Conservation (phyloP, 2,329 filamentous ascomycete species). For the Aspergillus costaricaensis region DNA sequence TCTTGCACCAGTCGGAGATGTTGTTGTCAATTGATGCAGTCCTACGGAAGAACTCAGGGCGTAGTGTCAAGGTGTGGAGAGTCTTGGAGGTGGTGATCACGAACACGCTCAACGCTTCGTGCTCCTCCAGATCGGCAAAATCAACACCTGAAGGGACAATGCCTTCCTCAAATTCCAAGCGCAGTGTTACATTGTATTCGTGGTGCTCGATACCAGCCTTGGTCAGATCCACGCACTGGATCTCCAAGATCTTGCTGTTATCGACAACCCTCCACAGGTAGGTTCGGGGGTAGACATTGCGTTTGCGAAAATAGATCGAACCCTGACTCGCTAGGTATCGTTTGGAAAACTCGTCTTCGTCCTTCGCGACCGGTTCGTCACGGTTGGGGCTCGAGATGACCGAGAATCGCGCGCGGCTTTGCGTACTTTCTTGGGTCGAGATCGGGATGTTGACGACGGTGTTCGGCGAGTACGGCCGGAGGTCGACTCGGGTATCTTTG, state of each 20-base stretch:
- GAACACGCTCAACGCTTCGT: slow-evolving; percentile 76
- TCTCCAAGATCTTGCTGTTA: slow-evolving; percentile 74
- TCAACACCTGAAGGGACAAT: slow-evolving; percentile 79
- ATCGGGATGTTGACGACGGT: slow-evolving; percentile 72
- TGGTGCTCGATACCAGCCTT: slow-evolving; percentile 62
- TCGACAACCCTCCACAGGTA: slow-evolving; percentile 92
- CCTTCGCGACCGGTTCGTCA: slow-evolving; percentile 55
- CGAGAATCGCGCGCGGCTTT: slow-evolving; percentile 49
- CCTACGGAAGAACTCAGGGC: slow-evolving; percentile 77
- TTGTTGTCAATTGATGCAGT: slow-evolving; percentile 69
- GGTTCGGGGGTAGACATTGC: slow-evolving; percentile 73
- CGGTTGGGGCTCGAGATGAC: slow-evolving; percentile 47
- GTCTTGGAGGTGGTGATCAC: slow-evolving; percentile 77
- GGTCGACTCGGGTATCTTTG: slow-evolving; percentile 83
- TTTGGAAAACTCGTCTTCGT: slow-evolving; percentile 66
- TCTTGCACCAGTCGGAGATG: slow-evolving; percentile 74
- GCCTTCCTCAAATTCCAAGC: slow-evolving; percentile 72
- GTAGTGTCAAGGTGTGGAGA: slow-evolving; percentile 80
- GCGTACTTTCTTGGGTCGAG: slow-evolving; percentile 51
- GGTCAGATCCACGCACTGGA: slow-evolving; percentile 79
- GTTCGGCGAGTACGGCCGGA: slow-evolving; percentile 70
- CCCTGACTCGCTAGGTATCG: slow-evolving; percentile 75
- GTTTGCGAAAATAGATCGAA: slow-evolving; percentile 80
- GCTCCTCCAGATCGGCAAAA: slow-evolving; percentile 75
- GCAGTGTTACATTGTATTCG: slow-evolving; percentile 74